These are phyloP conservation scores for Colletotrichum siamense DNA, from an alignment of 2,329 filamentous ascomycete species.

Conservation along the genomic window DNA sequence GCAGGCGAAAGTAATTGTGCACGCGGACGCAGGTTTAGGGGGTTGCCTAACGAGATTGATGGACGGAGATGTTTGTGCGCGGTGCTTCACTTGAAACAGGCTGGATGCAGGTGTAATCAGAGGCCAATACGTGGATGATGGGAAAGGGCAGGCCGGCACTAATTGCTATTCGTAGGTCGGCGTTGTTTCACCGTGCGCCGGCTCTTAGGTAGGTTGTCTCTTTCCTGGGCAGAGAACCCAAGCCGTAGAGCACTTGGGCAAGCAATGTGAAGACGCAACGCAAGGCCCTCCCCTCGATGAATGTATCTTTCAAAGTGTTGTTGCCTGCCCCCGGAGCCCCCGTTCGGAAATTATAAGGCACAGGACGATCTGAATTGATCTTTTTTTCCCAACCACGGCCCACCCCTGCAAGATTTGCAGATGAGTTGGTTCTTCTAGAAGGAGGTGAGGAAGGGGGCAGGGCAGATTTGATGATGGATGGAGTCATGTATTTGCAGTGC, in stretches of 20 bases:
- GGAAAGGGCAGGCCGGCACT: neutral
- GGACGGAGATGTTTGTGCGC: slow-evolving; percentile 5
- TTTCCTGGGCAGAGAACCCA: neutral
- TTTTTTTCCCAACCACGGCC: neutral
- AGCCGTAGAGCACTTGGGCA: neutral
- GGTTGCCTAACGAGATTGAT: neutral
- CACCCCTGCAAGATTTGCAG: neutral
- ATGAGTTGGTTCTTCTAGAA: slow-evolving; percentile 12
- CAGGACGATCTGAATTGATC: neutral
- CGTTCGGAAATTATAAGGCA: slow-evolving; percentile 12
- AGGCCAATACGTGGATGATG: neutral
- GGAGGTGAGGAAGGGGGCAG: neutral
- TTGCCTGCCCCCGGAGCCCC: neutral
- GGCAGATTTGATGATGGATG: neutral
- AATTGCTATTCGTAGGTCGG: neutral
- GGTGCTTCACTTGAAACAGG: slow-evolving; percentile 16
- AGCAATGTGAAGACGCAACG: neutral
- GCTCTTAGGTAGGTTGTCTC: neutral
- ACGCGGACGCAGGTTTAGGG: neutral
- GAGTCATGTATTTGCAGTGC: neutral
- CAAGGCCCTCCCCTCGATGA: neutral
- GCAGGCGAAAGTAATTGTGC: neutral
- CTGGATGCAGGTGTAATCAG: neutral
- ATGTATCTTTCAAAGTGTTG: neutral
- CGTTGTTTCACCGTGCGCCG: neutral